phyloP scores from a whole-genome alignment of 192 early-diverging fungal species.

The Backusella macrospora region DNA sequence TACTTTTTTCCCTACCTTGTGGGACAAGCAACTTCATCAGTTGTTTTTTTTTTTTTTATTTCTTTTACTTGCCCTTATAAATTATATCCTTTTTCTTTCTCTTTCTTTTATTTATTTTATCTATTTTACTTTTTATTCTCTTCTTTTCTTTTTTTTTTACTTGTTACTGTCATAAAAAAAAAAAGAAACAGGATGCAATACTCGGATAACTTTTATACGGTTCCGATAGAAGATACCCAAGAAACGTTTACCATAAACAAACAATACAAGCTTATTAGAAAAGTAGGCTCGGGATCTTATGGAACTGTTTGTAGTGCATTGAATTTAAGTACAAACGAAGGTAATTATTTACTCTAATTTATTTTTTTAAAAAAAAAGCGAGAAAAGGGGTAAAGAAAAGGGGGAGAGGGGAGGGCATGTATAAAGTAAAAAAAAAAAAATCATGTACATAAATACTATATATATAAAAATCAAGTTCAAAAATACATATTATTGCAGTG shows the following conservation, averaged over 20 bases:
- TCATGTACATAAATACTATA: neutral
- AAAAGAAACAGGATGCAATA: conserved; percentile 6
- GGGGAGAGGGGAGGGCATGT: neutral
- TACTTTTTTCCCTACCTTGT: conserved; percentile 1
- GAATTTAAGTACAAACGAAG: conserved; percentile 26
- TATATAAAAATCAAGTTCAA: conserved; percentile 11
- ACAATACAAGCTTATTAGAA: conserved; percentile 74
- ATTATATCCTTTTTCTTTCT: no score
- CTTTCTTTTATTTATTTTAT: conserved; percentile 6
- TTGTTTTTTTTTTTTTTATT: neutral
- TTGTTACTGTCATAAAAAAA: neutral
- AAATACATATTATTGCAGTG: conserved; percentile 47
- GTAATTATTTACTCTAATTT: no score
- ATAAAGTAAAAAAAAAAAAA: neutral
- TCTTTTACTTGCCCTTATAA: no score
- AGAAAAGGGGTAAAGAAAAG: neutral
- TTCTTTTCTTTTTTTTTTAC: neutral
- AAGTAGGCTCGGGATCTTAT: conserved; percentile 90
- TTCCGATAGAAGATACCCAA: conserved; percentile 31
- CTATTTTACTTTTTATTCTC: conserved; percentile 13
- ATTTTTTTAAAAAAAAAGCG: neutral
- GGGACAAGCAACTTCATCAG: neutral
- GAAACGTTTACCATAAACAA: conserved; percentile 42
- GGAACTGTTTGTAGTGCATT: conserved; percentile 77
- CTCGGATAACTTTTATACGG: conserved; percentile 26